phyloP scores from a whole-genome alignment of 2,329 filamentous ascomycete genomes.

The Chaetomiaceae sp. region DNA sequence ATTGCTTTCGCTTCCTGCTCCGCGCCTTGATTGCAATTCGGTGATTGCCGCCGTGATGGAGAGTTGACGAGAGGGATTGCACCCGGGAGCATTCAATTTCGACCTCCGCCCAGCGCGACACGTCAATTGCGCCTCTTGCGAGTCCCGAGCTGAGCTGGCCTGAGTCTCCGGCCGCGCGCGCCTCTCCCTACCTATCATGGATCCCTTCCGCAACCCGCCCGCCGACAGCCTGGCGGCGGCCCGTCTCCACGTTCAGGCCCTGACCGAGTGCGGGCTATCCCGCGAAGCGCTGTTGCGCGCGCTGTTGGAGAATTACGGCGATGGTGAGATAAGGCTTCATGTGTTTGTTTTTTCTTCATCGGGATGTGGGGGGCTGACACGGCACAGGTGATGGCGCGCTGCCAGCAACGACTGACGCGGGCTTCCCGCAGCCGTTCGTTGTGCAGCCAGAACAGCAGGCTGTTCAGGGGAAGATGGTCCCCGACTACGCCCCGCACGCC shows the following conservation, averaged over 20 bases:
- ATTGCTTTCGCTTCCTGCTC: conserved; percentile 5
- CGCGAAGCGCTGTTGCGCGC: conserved; percentile 30
- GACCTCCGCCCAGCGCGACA: background rate
- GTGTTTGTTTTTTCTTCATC: background rate
- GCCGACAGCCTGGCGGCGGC: conserved; percentile 27
- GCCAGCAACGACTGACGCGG: conserved; percentile 7
- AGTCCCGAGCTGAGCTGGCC: conserved; percentile 1
- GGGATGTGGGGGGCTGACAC: background rate
- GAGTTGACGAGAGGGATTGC: conserved; percentile 4
- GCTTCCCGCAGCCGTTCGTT: conserved; percentile 12
- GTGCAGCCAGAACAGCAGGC: conserved; percentile 9
- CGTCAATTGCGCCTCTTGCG: too few species aligned
- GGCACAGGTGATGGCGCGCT: background rate
- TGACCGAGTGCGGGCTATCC: conserved; percentile 28
- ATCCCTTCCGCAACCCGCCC: conserved; percentile 23
- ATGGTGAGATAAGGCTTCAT: conserved; percentile 15
- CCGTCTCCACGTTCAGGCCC: conserved; percentile 29
- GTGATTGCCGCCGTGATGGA: conserved; percentile 7
- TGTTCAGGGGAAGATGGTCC: conserved; percentile 11
- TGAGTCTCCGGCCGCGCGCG: conserved; percentile 6
- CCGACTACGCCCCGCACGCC: conserved; percentile 15
- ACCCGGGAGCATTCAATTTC: conserved; percentile 1
- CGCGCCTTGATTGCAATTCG: background rate
- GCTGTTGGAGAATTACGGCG: conserved; percentile 28
- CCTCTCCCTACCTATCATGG: too few species aligned